Evolutionary conservation across 352 stramenopile species (phyloP).

Genomic region (Stramenopiles sp.): DNA sequence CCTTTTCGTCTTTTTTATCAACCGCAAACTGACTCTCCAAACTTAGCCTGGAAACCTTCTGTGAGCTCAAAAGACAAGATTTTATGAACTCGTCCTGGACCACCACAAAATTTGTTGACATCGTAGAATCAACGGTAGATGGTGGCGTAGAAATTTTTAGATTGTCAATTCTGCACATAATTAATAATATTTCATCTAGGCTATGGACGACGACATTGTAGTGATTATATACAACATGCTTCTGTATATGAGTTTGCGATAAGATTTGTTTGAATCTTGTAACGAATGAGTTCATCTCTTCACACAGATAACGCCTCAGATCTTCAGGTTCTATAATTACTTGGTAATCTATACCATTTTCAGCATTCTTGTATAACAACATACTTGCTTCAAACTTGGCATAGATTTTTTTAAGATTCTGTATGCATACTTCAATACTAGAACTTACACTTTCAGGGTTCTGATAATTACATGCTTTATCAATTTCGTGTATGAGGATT

Average conservation of each 20-base stretch:
- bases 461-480: not conserved
- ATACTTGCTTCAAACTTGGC: not conserved
- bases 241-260: not conserved
- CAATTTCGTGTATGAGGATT: not conserved
- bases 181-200: not conserved
- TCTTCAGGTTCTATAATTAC: not conserved
- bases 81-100: too few relatives aligned
- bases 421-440: not conserved
- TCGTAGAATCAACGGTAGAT: too few relatives aligned
- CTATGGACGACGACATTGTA: not conserved
- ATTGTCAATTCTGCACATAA: not conserved
- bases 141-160: too few relatives aligned
- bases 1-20: too few relatives aligned
- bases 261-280: not conserved
- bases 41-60: too few relatives aligned
- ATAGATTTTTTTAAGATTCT: not conserved
- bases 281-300: not conserved
- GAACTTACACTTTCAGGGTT: not conserved
- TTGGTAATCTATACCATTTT: not conserved
- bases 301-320: not conserved
- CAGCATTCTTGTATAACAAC: not conserved
- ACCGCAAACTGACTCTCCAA: too few relatives aligned
- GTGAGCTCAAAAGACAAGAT: too few relatives aligned
- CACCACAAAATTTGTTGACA: too few relatives aligned
- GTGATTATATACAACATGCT: not conserved